Percentiles rank a stretch among this genome's conserved stretches.
These are phyloP conservation scores for Gentiana straminea DNA, from an alignment of 257 asterid species.

Conservation along the genomic window DNA sequence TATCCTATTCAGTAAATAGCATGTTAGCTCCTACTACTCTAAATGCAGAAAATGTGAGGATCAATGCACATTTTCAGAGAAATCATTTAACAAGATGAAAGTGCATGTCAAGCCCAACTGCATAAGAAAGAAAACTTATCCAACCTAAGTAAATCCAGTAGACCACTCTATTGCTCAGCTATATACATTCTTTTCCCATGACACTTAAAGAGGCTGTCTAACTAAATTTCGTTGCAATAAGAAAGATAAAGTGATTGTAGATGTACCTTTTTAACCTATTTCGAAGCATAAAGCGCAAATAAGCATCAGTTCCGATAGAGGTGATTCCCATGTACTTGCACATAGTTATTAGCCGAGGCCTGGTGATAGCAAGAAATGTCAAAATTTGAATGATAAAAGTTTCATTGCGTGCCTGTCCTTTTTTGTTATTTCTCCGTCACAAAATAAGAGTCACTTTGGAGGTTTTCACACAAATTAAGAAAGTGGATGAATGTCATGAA, in stretches of 20 bases:
- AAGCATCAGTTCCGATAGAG: constrained; percentile 81
- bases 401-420: too few relatives aligned
- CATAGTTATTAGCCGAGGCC: constrained; percentile 88
- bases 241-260: constrained; percentile 13
- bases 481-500: too few relatives aligned
- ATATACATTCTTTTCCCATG: neutral
- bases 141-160: neutral
- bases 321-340: constrained; percentile 95
- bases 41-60: too few relatives aligned
- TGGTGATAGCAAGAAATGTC: constrained; percentile 19
- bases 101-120: neutral
- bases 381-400: constrained; percentile 4
- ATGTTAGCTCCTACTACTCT: too few relatives aligned
- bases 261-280: constrained; percentile 65
- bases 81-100: constrained; percentile 4
- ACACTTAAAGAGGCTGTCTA: neutral
- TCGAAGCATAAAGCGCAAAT: constrained; percentile 76
- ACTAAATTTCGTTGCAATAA: too few relatives aligned
- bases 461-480: too few relatives aligned
- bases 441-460: too few relatives aligned
- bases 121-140: neutral
- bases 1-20: too few relatives aligned
- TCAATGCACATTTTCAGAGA: neutral
- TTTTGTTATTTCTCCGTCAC: too few relatives aligned
- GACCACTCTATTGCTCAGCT: neutral